These are phyloP conservation scores for Mortierella sp. DNA, from an alignment of 371 early-diverging fungal genomes.

Conservation along the genomic window DNA sequence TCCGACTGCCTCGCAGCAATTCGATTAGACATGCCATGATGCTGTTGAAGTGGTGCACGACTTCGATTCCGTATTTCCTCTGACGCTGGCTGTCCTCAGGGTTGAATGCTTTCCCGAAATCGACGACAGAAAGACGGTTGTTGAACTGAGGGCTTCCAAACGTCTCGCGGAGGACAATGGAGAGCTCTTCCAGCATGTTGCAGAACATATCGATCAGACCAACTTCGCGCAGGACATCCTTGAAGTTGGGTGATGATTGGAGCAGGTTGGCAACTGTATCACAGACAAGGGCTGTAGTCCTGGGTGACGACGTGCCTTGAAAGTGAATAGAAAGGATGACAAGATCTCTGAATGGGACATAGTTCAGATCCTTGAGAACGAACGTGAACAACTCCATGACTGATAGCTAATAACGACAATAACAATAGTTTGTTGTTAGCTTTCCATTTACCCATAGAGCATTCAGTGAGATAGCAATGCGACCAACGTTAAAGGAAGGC, in stretches of 20 bases:
- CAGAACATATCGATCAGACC: slow-evolving; percentile 76
- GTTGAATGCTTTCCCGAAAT: slow-evolving; percentile 52
- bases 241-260: slow-evolving; percentile 64
- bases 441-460: too few relatives aligned
- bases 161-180: slow-evolving; percentile 59
- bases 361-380: slow-evolving; percentile 74
- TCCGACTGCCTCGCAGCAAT: slow-evolving; percentile 52
- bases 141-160: slow-evolving; percentile 60
- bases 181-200: slow-evolving; percentile 68
- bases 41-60: slow-evolving; percentile 64
- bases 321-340: slow-evolving; percentile 74
- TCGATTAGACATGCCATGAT: slow-evolving; percentile 68
- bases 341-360: slow-evolving; percentile 76
- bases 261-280: slow-evolving; percentile 63
- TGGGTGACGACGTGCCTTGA: slow-evolving; percentile 71
- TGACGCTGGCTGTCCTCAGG: slow-evolving; percentile 33
- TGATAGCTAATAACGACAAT: slow-evolving; percentile 50
- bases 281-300: slow-evolving; percentile 67
- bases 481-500: not conserved
- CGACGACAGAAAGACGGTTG: slow-evolving; percentile 57
- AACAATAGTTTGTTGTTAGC: not conserved
- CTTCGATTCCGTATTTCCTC: slow-evolving; percentile 63
- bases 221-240: slow-evolving; percentile 72
- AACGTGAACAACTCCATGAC: slow-evolving; percentile 70
- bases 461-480: not conserved